Evolutionary conservation across 805 yeast species (phyloP).

Genomic region (Starmerella bombicola): DNA sequence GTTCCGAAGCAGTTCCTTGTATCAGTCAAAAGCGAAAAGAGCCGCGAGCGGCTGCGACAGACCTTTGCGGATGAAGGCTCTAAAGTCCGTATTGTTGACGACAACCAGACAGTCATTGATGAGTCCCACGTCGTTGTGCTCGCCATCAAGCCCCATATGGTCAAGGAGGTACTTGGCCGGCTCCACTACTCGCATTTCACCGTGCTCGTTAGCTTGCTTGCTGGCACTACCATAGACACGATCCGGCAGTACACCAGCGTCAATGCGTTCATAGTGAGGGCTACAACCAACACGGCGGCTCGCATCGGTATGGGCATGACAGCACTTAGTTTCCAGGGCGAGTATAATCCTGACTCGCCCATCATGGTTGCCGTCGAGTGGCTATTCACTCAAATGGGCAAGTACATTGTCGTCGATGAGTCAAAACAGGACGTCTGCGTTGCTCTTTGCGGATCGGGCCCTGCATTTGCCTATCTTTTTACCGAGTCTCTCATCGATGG

Average conservation of each 20-base stretch:
- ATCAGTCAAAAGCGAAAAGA: conserved; percentile 50
- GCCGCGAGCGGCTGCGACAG: conserved; percentile 38
- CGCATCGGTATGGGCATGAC: conserved; percentile 90
- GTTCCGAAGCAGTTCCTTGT: conserved; percentile 65
- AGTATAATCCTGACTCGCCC: conserved; percentile 23
- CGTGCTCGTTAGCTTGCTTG: conserved; percentile 67
- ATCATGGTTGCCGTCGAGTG: conserved; percentile 30
- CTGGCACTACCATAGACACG: conserved; percentile 81
- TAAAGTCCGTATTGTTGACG: conserved; percentile 36
- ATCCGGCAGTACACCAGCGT: conserved; percentile 33
- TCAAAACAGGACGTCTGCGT: conserved; percentile 95
- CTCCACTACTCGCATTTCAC: conserved; percentile 37
- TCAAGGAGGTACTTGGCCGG: conserved; percentile 44
- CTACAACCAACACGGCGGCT: conserved; percentile 98
- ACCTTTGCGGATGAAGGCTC: conserved; percentile 34
- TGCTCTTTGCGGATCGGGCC: conserved; percentile 89
- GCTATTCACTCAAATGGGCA: conserved; percentile 34
- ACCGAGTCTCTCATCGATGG: conserved; percentile 89
- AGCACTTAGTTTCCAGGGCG: conserved; percentile 66
- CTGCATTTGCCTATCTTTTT: conserved; percentile 82
- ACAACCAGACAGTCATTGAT: conserved; percentile 47
- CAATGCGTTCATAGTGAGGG: conserved; percentile 53
- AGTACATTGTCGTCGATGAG: conserved; percentile 40
- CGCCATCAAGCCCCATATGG: conserved; percentile 82
- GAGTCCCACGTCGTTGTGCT: conserved; percentile 59